These are phyloP conservation scores for Exophiala oligosperma DNA, from an alignment of 2,329 filamentous ascomycete genomes.

Conservation along the genomic window DNA sequence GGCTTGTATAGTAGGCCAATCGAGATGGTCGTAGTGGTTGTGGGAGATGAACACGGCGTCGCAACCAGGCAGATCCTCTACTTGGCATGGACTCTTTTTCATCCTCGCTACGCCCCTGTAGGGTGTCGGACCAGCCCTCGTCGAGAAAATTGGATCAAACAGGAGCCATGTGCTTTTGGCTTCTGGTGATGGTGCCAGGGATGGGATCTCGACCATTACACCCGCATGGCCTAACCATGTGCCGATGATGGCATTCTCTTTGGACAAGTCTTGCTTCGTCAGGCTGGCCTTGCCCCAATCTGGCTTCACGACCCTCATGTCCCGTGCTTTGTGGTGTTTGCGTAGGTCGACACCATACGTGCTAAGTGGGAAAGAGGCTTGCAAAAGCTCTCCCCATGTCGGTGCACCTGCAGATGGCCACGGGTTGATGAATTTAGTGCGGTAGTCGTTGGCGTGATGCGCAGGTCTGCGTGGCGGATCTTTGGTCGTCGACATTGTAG, in stretches of 20 bases:
- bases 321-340: slow-evolving; percentile 10
- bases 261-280: slow-evolving; percentile 4
- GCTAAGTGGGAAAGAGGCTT: slow-evolving; percentile 14
- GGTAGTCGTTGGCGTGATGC: slow-evolving; percentile 20
- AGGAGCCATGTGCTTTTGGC: slow-evolving; percentile 12
- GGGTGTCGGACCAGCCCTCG: slow-evolving; percentile 13
- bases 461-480: slow-evolving; percentile 8
- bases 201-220: slow-evolving; percentile 17
- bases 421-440: slow-evolving; percentile 18
- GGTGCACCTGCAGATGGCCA: slow-evolving; percentile 19
- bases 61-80: slow-evolving; percentile 18
- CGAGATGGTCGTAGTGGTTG: slow-evolving; percentile 59
- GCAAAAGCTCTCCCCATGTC: slow-evolving; percentile 15
- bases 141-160: slow-evolving; percentile 22
- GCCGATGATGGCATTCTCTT: slow-evolving; percentile 5
- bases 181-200: neutral
- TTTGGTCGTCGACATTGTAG: neutral
- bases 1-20: slow-evolving; percentile 45
- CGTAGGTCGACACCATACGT: slow-evolving; percentile 8
- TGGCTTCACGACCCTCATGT: slow-evolving; percentile 15
- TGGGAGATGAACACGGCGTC: slow-evolving; percentile 56
- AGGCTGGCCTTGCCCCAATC: slow-evolving; percentile 15
- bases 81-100: slow-evolving; percentile 15
- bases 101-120: slow-evolving; percentile 14
- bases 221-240: slow-evolving; percentile 22